Base-by-base conservation (phyloP, 257 asterid species). In the Solanum corneliomulleri region DNA sequence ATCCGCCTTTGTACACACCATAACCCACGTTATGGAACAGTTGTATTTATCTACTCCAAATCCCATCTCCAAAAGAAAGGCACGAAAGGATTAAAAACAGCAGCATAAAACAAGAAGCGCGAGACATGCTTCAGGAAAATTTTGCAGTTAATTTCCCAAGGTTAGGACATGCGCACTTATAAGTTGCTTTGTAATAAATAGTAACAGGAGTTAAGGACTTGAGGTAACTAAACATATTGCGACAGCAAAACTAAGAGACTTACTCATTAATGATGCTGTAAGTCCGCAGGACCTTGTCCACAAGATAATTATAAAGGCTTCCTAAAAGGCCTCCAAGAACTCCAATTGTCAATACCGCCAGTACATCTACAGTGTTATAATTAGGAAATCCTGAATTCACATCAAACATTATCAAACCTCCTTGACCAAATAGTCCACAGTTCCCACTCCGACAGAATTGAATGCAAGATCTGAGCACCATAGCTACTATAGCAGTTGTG, bases 401-500 rank as follows among this genome's bases (percentile, higher is more conserved):
- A 86, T 97, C 98, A 64, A 94, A 95, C 98, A 97, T 94, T 87
- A 97, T 97, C 78, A 97, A 89, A 86, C 99, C 99, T 89, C 99
- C 99, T 90, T 95, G 91, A 84, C 99, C 99, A 76, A 97, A 95
- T 41, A 97, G 94, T 58, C 99, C 99, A 89, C 99, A 97, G 21
- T 91, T 87, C 47, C 98, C 99, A 75, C 90, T 89, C 77, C 93
- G 92, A 88, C 99, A 95, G 86, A 92, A 90, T 81, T 86, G 91
- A 66, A 96, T 95, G 87, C 94, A 91, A 85, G 88, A 64, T 91
- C 98, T 93, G 84, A 97, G 90, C 16, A 95, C 96, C 88, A 97
- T 93, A 85, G 99, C 99, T 64, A 95, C 99, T 37, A 94, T 94
- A 69, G 99, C 99, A 86, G 98, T 94, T 69, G 99, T 95, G 94